Evolutionary conservation across 805 yeast species (phyloP).

Genomic region (Barnettozyma sp.): DNA sequence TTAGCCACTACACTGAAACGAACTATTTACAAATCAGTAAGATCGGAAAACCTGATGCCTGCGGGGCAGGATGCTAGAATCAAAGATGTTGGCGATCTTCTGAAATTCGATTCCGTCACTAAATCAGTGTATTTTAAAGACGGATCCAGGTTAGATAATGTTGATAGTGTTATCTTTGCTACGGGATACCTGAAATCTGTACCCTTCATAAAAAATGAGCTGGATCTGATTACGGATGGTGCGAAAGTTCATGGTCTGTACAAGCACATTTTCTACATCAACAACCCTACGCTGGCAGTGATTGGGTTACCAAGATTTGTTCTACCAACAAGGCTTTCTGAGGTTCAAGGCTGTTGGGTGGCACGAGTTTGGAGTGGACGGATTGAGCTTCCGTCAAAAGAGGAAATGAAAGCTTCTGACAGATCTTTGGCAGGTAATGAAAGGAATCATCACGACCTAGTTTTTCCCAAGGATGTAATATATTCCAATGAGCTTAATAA

Average conservation of each 20-base stretch:
- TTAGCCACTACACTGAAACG: conserved; percentile 37
- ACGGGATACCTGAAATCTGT: conserved; percentile 67
- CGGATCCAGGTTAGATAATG: conserved; percentile 38
- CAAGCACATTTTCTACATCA: conserved; percentile 49
- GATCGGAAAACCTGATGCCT: conserved; percentile 39
- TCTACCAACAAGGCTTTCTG: conserved; percentile 55
- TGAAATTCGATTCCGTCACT: conserved; percentile 31
- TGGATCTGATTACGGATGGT: conserved; percentile 37
- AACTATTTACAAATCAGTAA: conserved; percentile 40
- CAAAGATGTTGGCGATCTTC: conserved; percentile 38
- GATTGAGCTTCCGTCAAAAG: conserved; percentile 40
- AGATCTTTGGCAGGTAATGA: conserved; percentile 40
- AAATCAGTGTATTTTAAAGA: conserved; percentile 40
- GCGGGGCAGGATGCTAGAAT: conserved; percentile 38
- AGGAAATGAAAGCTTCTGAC: conserved; percentile 42
- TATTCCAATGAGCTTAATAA: conserved; percentile 43
- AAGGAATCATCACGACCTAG: conserved; percentile 44
- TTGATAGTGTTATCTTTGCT: conserved; percentile 59
- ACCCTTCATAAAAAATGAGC: conserved; percentile 46
- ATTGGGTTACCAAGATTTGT: conserved; percentile 57
- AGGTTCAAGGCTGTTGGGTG: conserved; percentile 58
- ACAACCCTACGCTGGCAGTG: conserved; percentile 59
- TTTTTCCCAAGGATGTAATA: conserved; percentile 50
- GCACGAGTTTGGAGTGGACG: conserved; percentile 56
- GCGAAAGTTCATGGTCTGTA: conserved; percentile 45